phyloP scores from a whole-genome alignment of 2,329 filamentous ascomycete genomes.

The Pestalotiopsis sp. region DNA sequence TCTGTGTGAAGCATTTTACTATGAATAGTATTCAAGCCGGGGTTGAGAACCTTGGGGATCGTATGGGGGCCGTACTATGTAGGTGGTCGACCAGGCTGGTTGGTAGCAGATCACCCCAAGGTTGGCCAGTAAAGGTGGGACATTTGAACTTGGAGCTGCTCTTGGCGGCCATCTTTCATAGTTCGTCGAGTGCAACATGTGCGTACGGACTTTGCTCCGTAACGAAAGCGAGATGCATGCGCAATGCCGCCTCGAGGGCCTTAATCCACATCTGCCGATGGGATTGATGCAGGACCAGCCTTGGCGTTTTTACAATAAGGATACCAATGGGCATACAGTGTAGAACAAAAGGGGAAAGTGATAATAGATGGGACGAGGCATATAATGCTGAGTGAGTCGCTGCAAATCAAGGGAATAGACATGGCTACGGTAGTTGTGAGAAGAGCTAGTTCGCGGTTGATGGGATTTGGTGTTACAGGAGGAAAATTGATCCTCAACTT shows the following conservation, averaged over 20 bases:
- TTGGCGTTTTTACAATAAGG: neutral
- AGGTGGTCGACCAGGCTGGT: neutral
- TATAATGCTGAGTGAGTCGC: too few species aligned
- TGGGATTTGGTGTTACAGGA: too few species aligned
- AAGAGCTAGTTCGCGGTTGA: too few species aligned
- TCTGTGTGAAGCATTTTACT: neutral
- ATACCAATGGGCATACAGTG: neutral
- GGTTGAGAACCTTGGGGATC: neutral
- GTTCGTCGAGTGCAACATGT: neutral
- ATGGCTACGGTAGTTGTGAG: too few species aligned
- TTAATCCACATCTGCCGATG: neutral
- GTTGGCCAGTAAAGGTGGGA: neutral
- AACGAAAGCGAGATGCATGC: too few species aligned
- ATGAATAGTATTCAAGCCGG: neutral
- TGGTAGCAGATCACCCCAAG: neutral
- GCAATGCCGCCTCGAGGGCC: neutral
- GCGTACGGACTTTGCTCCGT: too few species aligned
- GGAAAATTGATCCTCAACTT: too few species aligned
- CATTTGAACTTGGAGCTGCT: too few species aligned
- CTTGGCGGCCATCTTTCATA: too few species aligned
- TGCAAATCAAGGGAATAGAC: neutral
- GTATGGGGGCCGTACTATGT: neutral
- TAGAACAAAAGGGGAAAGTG: neutral
- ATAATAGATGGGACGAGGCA: neutral
- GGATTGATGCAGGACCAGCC: neutral